These are phyloP conservation scores for Theileria orientalis DNA, from an alignment of 169 alveolate genomes.

Conservation along the genomic window DNA sequence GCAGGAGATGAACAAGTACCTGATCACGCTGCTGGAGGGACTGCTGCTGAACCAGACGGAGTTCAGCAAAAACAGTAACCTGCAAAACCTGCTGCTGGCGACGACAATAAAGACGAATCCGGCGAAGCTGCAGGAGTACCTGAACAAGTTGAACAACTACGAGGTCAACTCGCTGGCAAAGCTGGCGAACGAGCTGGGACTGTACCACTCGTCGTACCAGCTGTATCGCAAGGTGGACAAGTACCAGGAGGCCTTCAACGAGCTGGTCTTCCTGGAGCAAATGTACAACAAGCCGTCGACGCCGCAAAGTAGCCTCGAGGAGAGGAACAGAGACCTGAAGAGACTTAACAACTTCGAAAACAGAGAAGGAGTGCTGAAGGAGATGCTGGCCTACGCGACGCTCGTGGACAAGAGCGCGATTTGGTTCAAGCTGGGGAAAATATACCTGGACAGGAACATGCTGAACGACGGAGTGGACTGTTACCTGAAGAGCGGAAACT, in stretches of 20 bases:
- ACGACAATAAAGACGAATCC: constrained; percentile 77
- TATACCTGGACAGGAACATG: constrained; percentile 85
- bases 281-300: not conserved
- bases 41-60: constrained; percentile 78
- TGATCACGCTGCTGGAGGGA: constrained; percentile 86
- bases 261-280: constrained; percentile 30
- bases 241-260: constrained; percentile 40
- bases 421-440: constrained; percentile 96
- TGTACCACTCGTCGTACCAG: constrained; percentile 20
- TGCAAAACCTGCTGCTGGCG: constrained; percentile 78
- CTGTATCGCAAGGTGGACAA: constrained; percentile 28
- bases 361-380: constrained; percentile 10
- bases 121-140: constrained; percentile 80
- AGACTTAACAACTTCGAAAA: not conserved
- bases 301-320: constrained; percentile 60
- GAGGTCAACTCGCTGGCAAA: constrained; percentile 55
- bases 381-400: constrained; percentile 68
- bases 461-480: constrained; percentile 93
- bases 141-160: constrained; percentile 65
- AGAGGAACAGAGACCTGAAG: not conserved
- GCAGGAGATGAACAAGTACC: constrained; percentile 91
- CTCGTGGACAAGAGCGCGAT: constrained; percentile 77
- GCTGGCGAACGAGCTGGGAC: constrained; percentile 29
- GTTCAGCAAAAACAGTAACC: constrained; percentile 93
- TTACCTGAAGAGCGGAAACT: constrained; percentile 90